Base-by-base conservation (phyloP, 169 alveolate species). In the Plasmodium vivax region DNA sequence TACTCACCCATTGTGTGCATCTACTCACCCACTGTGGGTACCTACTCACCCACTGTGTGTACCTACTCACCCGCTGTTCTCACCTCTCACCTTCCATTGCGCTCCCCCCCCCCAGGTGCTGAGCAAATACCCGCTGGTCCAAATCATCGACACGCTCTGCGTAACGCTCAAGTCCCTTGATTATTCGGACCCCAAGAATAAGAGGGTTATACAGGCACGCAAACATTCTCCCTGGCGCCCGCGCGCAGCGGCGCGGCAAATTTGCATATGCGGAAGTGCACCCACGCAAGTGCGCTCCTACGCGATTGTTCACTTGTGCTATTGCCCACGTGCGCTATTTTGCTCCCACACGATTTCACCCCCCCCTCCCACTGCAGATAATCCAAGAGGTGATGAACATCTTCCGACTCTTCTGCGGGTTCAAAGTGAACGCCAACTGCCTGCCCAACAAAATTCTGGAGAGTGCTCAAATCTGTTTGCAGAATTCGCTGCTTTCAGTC, bases 171-270 rank as follows among this genome's bases (percentile, higher is more conserved):
- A 90, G 83, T 90, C 90, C 41, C 83, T 90, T 7, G 91, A 90
- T 90, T 90, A 90, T 27, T 58, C 88, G 16, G 94, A 90, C n/a
- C 94, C 94, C 1, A 90, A 90, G 58, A 85, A 74, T 85, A 85
- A 85, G 71, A 85, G 85, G 87, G 93, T 85, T 32, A 58, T 45
- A 73, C 58, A 43, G 38, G 62, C 47, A 43, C 2, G 79, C 41
- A 84, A 68, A 30, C 38, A 51, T 51, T 16, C 1, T 3, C 62
- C 0, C 27, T 3, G 27, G 1, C 19, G 62, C 62, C 23, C 19
- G 58, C 58, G 16, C 58, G 7, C 58, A 47, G 7, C 58, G 14
- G 8, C 58, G 58, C 19, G 58, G 19, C 58, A 2, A 47, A 47
- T 47, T 12, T 51, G 16, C 68, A 85, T 8, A 51, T n/a, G 38